Conservation (phyloP, 2,329 filamentous ascomycete genomes). For the Talaromyces pinophilus region DNA sequence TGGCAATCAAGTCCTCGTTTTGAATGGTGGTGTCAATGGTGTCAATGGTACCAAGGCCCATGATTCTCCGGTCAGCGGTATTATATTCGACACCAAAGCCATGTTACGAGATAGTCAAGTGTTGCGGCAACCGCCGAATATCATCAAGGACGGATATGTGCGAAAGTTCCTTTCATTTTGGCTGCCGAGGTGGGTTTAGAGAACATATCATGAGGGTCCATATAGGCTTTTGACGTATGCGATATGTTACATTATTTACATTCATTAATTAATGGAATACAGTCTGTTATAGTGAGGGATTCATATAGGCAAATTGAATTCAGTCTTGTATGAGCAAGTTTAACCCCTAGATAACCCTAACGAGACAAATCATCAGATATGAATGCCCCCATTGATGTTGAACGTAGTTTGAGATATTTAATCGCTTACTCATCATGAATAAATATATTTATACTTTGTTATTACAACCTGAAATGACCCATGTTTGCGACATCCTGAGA, state of each 20-base stretch:
- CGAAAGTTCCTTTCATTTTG: not conserved
- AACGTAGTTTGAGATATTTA: not conserved
- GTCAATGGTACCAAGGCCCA: not conserved
- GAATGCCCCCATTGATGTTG: not conserved
- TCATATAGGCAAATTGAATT: not conserved
- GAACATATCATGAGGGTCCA: not conserved
- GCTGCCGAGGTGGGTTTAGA: not conserved
- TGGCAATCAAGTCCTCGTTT: not conserved
- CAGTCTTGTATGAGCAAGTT: no score
- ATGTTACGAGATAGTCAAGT: not conserved
- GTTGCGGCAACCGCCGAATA: not conserved
- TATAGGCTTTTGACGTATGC: not conserved
- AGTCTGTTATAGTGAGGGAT: not conserved
- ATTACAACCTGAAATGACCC: not conserved
- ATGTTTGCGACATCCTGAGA: not conserved
- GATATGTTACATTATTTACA: not conserved
- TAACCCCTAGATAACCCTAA: not conserved
- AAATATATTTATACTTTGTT: not conserved
- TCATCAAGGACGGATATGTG: not conserved
- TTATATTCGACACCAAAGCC: not conserved
- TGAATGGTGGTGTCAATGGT: not conserved
- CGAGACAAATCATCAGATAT: not conserved
- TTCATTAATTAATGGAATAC: not conserved
- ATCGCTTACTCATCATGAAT: not conserved
- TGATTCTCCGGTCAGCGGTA: not conserved